phyloP scores from a whole-genome alignment of 345 rosid genomes.

The Trapa bicornis region DNA sequence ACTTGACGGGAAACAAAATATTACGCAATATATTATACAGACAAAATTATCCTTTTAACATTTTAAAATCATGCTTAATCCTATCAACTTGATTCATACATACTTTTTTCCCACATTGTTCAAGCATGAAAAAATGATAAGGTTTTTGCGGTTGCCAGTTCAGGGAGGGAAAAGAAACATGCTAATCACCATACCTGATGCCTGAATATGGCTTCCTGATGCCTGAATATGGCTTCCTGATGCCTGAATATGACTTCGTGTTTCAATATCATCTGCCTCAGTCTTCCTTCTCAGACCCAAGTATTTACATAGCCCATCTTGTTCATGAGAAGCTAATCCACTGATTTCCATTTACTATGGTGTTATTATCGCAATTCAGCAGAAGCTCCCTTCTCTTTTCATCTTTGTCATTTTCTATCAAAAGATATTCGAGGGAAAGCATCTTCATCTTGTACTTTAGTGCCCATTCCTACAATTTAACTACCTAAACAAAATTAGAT shows the following conservation, averaged over 20 bases:
- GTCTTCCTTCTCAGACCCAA: slow-evolving; percentile 32
- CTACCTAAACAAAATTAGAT: neutral
- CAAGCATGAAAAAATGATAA: too few relatives aligned
- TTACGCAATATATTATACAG: too few relatives aligned
- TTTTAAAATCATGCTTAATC: too few relatives aligned
- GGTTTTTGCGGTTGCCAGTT: neutral
- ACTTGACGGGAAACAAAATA: too few relatives aligned
- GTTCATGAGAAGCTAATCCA: slow-evolving; percentile 14
- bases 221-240: slow-evolving; percentile 56
- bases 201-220: slow-evolving; percentile 58
- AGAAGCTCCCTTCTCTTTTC: slow-evolving; percentile 33
- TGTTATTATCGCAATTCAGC: slow-evolving; percentile 21
- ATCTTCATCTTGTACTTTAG: slow-evolving; percentile 49
- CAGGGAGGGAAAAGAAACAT: neutral
- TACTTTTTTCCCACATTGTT: too few relatives aligned
- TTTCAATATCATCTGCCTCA: slow-evolving; percentile 55
- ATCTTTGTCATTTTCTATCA: slow-evolving; percentile 31
- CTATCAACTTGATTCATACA: too few relatives aligned
- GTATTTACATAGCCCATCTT: slow-evolving; percentile 15
- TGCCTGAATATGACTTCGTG: slow-evolving; percentile 55
- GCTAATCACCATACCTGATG: slow-evolving; percentile 41
- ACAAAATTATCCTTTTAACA: too few relatives aligned
- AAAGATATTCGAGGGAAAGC: slow-evolving; percentile 36
- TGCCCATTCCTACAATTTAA: slow-evolving; percentile 47
- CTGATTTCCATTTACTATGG: slow-evolving; percentile 20